Percentiles rank a stretch among this genome's conserved stretches.
Evolutionary conservation across 108 stramenopile species (phyloP).

Genomic region (Nitzschia inconspicua): DNA sequence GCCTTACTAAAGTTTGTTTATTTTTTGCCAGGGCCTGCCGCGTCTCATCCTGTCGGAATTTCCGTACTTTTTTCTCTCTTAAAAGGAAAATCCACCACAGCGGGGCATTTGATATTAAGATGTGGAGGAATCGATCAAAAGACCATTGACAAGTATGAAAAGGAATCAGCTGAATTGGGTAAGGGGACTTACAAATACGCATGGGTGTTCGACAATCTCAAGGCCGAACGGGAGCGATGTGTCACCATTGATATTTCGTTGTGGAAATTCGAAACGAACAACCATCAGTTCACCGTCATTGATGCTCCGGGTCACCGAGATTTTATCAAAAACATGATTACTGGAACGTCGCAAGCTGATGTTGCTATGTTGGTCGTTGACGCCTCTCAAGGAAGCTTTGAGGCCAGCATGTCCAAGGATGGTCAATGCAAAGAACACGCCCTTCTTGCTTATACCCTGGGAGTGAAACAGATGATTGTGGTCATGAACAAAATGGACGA

Average conservation of each 20-base stretch:
- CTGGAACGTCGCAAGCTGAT: constrained; percentile 94
- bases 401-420: constrained; percentile 86
- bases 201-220: constrained; percentile 94
- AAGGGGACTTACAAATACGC: constrained; percentile 95
- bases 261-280: constrained; percentile 91
- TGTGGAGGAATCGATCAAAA: constrained; percentile 90
- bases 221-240: constrained; percentile 93
- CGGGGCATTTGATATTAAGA: constrained; percentile 93
- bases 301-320: constrained; percentile 92
- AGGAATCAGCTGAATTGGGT: constrained; percentile 92
- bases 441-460: constrained; percentile 90
- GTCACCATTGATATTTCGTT: constrained; percentile 94
- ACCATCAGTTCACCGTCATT: constrained; percentile 89
- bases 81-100: constrained; percentile 95
- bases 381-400: constrained; percentile 83
- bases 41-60: too few species aligned
- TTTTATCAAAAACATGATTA: constrained; percentile 95
- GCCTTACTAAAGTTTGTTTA: background rate
- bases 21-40: too few species aligned
- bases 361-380: constrained; percentile 88
- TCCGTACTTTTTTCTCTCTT: too few species aligned
- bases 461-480: constrained; percentile 97
- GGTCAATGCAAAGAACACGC: constrained; percentile 94
- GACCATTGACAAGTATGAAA: constrained; percentile 95
- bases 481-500: constrained; percentile 97